phyloP scores from a whole-genome alignment of 345 rosid genomes.

The Noccaea bulbosa region DNA sequence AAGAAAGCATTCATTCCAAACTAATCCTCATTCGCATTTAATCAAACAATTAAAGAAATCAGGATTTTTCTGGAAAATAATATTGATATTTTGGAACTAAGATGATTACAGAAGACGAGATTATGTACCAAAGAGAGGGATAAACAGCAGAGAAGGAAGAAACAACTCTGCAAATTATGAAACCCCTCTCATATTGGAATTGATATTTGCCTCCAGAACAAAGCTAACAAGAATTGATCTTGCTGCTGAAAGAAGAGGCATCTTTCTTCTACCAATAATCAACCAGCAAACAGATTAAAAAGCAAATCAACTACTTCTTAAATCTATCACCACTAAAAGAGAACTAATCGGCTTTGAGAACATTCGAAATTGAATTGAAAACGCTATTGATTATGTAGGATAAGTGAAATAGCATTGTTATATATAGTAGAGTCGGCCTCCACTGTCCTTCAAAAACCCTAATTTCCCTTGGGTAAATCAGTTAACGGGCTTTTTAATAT shows the following conservation, averaged over 20 bases:
- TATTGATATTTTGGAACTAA: not conserved
- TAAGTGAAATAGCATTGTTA: not conserved
- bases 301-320: not conserved
- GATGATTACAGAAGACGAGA: not conserved
- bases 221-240: slow-evolving; percentile 64
- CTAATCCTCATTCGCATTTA: not conserved
- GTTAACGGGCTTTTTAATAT: not conserved
- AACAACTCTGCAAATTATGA: slow-evolving; percentile 25
- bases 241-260: slow-evolving; percentile 78
- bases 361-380: not conserved
- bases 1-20: not conserved
- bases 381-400: not conserved
- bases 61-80: not conserved
- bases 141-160: slow-evolving; percentile 39
- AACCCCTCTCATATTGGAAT: slow-evolving; percentile 38
- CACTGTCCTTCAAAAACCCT: slow-evolving; percentile 31
- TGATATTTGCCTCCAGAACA: slow-evolving; percentile 68
- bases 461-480: not conserved
- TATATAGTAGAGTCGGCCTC: slow-evolving; percentile 23
- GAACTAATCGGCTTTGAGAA: not conserved
- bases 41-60: no score
- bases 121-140: slow-evolving; percentile 49
- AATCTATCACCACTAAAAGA: not conserved
- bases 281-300: not conserved
- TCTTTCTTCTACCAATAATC: not conserved